A percentile compares a stretch with the other conserved stretches of the same genome.
These are phyloP conservation scores for Phytophthora multivora DNA, from an alignment of 352 stramenopile species.

Conservation along the genomic window DNA sequence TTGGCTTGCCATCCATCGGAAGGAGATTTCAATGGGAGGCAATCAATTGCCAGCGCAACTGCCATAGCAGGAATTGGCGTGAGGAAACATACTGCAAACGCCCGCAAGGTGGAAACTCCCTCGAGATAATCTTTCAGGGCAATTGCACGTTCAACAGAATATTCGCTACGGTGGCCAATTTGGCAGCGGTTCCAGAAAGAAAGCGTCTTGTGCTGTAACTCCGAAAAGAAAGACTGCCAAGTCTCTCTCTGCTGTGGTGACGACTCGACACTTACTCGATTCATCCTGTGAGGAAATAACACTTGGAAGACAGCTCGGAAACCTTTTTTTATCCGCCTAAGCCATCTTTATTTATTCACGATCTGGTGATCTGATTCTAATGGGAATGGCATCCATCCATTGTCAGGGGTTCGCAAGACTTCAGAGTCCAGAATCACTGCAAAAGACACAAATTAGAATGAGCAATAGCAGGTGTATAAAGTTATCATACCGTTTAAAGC, in stretches of 20 bases:
- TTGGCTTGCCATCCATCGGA: neutral
- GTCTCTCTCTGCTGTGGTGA: neutral
- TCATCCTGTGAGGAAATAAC: neutral
- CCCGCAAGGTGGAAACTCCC: neutral
- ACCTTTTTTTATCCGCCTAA: too few relatives aligned
- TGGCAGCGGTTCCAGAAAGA: neutral
- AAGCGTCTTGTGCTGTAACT: neutral
- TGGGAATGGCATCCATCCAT: constrained; percentile 26
- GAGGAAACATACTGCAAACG: neutral
- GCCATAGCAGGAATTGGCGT: neutral
- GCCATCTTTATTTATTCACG: too few relatives aligned
- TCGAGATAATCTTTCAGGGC: neutral
- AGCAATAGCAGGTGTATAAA: neutral
- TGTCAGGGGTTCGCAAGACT: constrained; percentile 10
- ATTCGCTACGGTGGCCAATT: neutral
- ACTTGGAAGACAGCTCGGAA: neutral
- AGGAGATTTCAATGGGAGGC: neutral
- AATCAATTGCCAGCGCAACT: neutral
- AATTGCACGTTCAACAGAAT: neutral
- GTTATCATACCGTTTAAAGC: constrained; percentile 50
- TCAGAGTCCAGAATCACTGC: constrained; percentile 30
- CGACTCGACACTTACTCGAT: neutral
- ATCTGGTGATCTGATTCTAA: neutral
- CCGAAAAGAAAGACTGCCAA: neutral
- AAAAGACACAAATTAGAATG: neutral